Percentiles rank a stretch among this genome's conserved stretches.
These are phyloP conservation scores for Spizellomyces punctatus DNA, from an alignment of 192 early-diverging fungal genomes.

Conservation along the genomic window DNA sequence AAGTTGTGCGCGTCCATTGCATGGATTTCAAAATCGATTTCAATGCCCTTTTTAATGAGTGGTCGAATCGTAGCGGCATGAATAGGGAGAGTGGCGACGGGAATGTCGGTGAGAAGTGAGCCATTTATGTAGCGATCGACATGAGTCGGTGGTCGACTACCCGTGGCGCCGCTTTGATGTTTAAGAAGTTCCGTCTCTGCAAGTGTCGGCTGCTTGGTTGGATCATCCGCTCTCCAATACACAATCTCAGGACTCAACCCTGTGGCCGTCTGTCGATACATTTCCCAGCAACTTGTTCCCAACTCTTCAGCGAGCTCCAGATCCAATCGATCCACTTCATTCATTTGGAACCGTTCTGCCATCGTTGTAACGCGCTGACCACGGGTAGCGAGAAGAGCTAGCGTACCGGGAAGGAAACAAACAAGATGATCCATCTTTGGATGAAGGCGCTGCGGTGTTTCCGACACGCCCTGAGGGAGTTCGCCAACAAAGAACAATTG, in stretches of 20 bases:
- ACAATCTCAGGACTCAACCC: slow-evolving; percentile 88
- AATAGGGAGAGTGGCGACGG: slow-evolving; percentile 4
- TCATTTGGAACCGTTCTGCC: slow-evolving; percentile 28
- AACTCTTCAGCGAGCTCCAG: slow-evolving; percentile 79
- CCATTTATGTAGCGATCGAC: slow-evolving; percentile 21
- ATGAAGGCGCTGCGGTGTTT: not conserved
- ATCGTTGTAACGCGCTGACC: slow-evolving; percentile 46
- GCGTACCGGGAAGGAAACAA: slow-evolving; percentile 85
- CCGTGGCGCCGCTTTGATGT: not conserved
- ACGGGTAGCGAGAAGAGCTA: slow-evolving; percentile 76
- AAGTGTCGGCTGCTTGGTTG: not conserved
- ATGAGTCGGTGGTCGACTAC: not conserved
- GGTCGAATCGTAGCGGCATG: slow-evolving; percentile 5
- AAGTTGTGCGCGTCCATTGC: slow-evolving; percentile 72
- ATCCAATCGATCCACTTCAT: slow-evolving; percentile 48
- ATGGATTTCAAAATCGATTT: slow-evolving; percentile 68
- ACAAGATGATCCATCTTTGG: slow-evolving; percentile 93
- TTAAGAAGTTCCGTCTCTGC: not conserved
- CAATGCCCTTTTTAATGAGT: slow-evolving; percentile 15
- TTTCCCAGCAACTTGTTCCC: slow-evolving; percentile 73
- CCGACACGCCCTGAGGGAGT: slow-evolving; percentile 4
- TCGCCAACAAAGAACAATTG: slow-evolving; percentile 72
- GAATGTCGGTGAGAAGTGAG: slow-evolving; percentile 3
- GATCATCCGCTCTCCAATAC: slow-evolving; percentile 55
- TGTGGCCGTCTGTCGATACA: slow-evolving; percentile 78